Evolutionary conservation across 768 basidiomycete species (phyloP).

Genomic region (Rhodotorula paludigena): DNA sequence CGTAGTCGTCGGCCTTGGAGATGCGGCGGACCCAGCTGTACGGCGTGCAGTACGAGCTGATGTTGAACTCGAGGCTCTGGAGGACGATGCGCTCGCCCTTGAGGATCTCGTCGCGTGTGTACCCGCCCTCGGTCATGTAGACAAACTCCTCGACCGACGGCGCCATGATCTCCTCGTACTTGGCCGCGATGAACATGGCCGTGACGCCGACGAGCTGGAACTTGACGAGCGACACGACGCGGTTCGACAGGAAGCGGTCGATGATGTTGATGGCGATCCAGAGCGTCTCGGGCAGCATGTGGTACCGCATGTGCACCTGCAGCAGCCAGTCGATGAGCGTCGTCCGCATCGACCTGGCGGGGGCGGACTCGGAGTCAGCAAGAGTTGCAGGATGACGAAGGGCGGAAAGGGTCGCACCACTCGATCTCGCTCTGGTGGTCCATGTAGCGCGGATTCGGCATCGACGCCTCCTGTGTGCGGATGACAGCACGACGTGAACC

Average conservation of each 20-base stretch:
- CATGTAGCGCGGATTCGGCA: conserved; percentile 94
- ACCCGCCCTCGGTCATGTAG: conserved; percentile 93
- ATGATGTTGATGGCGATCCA: conserved; percentile 99
- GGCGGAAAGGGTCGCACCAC: conserved; percentile 44
- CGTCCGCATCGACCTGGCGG: conserved; percentile 80
- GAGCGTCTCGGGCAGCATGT: conserved; percentile 97
- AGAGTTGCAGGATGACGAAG: not conserved
- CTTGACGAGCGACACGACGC: conserved; percentile 80
- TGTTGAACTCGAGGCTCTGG: conserved; percentile 78
- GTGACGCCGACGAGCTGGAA: conserved; percentile 96
- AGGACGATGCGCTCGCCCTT: conserved; percentile 96
- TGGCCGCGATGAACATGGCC: conserved; percentile 97
- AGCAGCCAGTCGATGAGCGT: conserved; percentile 97
- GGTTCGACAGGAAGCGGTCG: conserved; percentile 82
- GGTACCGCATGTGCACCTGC: conserved; percentile 95
- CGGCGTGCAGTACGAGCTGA: conserved; percentile 97
- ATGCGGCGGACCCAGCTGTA: conserved; percentile 99
- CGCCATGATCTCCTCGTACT: conserved; percentile 98
- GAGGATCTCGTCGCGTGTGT: conserved; percentile 88
- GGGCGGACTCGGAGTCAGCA: not conserved
- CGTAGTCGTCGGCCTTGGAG: conserved; percentile 97
- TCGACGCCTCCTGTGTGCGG: conserved; percentile 62
- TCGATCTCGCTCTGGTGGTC: conserved; percentile 80
- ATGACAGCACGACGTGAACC: not conserved
- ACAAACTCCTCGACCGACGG: conserved; percentile 98